phyloP scores from a whole-genome alignment of 2,329 filamentous ascomycete species.

The Cryoendolithus antarcticus region DNA sequence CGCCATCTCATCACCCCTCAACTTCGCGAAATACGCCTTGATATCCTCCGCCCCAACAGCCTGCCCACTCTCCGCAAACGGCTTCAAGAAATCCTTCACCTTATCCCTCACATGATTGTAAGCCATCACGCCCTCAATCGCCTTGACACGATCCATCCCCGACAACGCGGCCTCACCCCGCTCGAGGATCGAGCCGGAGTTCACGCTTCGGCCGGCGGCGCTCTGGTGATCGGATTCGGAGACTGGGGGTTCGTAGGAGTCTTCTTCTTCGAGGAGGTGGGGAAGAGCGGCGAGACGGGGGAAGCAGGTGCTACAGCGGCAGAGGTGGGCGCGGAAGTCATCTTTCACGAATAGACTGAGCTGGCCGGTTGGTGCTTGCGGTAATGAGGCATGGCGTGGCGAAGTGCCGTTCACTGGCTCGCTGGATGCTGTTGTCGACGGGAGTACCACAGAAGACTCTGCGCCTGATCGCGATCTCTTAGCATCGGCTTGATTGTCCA shows the following conservation, averaged over 20 bases:
- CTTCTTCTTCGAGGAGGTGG: slow-evolving; percentile 86
- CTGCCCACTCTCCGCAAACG: slow-evolving; percentile 83
- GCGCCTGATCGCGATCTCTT: slow-evolving; percentile 14
- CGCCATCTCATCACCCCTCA: slow-evolving; percentile 68
- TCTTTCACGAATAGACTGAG: slow-evolving; percentile 76
- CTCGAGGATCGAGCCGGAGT: slow-evolving; percentile 74
- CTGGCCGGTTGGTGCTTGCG: slow-evolving; percentile 39
- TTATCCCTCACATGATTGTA: slow-evolving; percentile 95
- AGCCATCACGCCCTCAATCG: slow-evolving; percentile 92
- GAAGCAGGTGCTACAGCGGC: slow-evolving; percentile 73
- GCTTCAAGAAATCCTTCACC: slow-evolving; percentile 85
- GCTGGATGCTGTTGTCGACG: background rate
- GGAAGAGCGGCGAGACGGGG: slow-evolving; percentile 56
- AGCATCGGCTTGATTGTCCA: slow-evolving; percentile 13
- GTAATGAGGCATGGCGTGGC: slow-evolving; percentile 34
- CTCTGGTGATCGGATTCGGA: slow-evolving; percentile 46
- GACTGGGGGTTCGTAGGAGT: slow-evolving; percentile 82
- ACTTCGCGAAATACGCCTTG: slow-evolving; percentile 88
- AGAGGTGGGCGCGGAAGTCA: slow-evolving; percentile 69
- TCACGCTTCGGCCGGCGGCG: slow-evolving; percentile 36
- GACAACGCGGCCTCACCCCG: slow-evolving; percentile 84
- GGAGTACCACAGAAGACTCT: no score
- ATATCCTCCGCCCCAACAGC: slow-evolving; percentile 90
- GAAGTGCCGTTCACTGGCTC: background rate
- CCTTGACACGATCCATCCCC: slow-evolving; percentile 82